Conservation (phyloP, 345 rosid genomes). For the Gossypium herbaceum region DNA sequence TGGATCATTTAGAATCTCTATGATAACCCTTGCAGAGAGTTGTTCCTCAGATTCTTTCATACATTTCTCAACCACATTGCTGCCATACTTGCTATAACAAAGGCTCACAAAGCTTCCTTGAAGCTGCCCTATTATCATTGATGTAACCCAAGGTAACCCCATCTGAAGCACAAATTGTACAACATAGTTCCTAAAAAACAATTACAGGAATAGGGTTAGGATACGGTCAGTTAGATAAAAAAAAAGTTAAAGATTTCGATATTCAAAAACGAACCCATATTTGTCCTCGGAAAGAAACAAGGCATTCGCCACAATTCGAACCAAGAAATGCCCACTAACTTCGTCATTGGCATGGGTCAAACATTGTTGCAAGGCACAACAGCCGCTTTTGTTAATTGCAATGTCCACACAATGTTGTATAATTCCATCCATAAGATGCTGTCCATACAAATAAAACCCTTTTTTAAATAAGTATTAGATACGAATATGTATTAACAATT, state of each 20-base stretch:
- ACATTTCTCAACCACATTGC: not conserved
- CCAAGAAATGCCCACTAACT: constrained; percentile 21
- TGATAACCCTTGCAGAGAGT: not conserved
- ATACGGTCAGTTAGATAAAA: not conserved
- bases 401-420: constrained; percentile 25
- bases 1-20: not conserved
- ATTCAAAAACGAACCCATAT: constrained; percentile 32
- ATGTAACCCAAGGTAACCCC: constrained; percentile 6
- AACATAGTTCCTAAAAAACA: constrained; percentile 41
- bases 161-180: constrained; percentile 35
- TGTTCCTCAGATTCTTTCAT: not conserved
- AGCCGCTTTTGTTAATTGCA: constrained; percentile 41
- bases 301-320: constrained; percentile 25
- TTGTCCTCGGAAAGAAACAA: constrained; percentile 27
- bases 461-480: not conserved
- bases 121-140: constrained; percentile 22
- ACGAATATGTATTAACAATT: not conserved
- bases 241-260: not conserved
- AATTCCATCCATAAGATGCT: constrained; percentile 29
- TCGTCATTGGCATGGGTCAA: constrained; percentile 14
- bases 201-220: not conserved
- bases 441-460: not conserved
- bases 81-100: not conserved
- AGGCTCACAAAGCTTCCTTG: not conserved
- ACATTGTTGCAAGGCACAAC: constrained; percentile 36